phyloP scores from a whole-genome alignment of 352 stramenopile species.

The Phytopythium montanum region DNA sequence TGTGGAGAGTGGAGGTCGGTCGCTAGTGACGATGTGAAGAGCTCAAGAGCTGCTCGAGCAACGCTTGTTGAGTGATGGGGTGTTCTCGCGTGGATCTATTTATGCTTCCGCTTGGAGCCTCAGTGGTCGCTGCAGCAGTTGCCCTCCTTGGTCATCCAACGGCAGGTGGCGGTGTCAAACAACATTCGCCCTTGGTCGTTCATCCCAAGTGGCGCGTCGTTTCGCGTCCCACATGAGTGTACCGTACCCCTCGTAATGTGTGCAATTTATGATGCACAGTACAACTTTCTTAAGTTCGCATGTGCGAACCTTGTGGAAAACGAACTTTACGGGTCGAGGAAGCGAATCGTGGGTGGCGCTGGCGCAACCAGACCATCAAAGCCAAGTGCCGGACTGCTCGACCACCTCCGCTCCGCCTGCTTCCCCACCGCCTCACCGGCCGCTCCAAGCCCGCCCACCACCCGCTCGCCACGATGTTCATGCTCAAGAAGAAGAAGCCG shows the following conservation, averaged over 20 bases:
- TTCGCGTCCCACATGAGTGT: too few relatives aligned
- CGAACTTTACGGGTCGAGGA: neutral
- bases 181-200: too few relatives aligned
- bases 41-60: too few relatives aligned
- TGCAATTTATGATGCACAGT: neutral
- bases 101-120: neutral
- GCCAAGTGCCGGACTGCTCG: neutral
- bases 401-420: neutral
- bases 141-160: too few relatives aligned
- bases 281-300: neutral
- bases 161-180: too few relatives aligned
- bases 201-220: too few relatives aligned
- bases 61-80: too few relatives aligned
- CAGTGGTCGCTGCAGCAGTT: too few relatives aligned
- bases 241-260: too few relatives aligned
- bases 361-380: neutral
- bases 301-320: neutral
- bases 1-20: neutral
- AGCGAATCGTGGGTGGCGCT: neutral
- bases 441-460: neutral
- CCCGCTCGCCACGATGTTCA: constrained; percentile 46
- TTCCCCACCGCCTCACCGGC: neutral
- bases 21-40: neutral
- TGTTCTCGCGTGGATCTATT: neutral
- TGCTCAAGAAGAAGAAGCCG: constrained; percentile 88